Evolutionary conservation across 768 basidiomycete species (phyloP), one percentile per base, ranked within the genome.

Genomic region (Lactarius trivialis): DNA sequence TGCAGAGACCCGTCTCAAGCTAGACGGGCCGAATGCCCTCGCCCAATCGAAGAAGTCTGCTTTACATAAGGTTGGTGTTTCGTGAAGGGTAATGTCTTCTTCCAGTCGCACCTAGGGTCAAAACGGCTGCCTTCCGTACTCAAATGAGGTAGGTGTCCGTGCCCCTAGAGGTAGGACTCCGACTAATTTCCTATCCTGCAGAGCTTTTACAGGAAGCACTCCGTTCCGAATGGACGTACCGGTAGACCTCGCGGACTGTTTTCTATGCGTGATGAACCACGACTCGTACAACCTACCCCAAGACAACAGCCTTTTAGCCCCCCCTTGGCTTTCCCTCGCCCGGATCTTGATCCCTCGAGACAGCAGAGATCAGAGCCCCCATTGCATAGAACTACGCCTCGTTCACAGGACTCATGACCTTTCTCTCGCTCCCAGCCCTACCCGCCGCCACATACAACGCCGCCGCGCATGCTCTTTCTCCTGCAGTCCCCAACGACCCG

Each of bases 191-290:
- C 43, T 32, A 12, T 6, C 36, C 30, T 19, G 28, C 60, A 85
- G 83, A 78, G 75, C 49, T 85, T 76, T 68, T 89, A 88, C 72
- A 77, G 86, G 63, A 79, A 74, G 55, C 73, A 85, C 67, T 86
- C 86, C 14, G 82, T 89, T 0, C 86, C 87, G 4, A 78, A 73
- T 19, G 69, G 71, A 8, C 55, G 69, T 8, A 66, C 67, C 15
- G 69, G 64, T 9, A 70, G 72, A 21, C 70, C 74, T 6, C 73
- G 77, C 7, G 72, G 74, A 24, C 53, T 77, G 32, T 85, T 88
- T 70, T 78, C 82, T 71, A 62, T 64, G 74, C 68, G 69, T 74
- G 60, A 69, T 68, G 69, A 55, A 63, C 68, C 73, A 28, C 71
- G 64, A 57, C 74, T 69, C 28, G 15, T 48, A n/a, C 60, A 61